These are phyloP conservation scores for Penicillium sp. DNA, from an alignment of 2,329 filamentous ascomycete genomes.

Conservation along the genomic window DNA sequence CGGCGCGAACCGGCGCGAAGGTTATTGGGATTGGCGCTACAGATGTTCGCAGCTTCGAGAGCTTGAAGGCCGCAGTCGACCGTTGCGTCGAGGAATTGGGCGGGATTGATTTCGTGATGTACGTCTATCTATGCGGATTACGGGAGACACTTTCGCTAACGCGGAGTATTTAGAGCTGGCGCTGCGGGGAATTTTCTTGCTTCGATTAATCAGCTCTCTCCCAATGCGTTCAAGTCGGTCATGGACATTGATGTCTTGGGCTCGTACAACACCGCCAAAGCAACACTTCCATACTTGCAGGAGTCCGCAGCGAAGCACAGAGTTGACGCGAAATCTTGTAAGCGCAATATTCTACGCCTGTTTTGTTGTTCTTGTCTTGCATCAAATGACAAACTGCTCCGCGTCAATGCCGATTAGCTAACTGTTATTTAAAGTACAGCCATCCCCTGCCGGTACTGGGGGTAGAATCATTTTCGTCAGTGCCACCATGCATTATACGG, in stretches of 20 bases:
- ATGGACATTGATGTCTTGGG: conserved; percentile 95
- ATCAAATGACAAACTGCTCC: too few species aligned
- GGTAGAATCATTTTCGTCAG: conserved; percentile 87
- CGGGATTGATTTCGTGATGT: conserved; percentile 89
- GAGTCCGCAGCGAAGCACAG: conserved; percentile 64
- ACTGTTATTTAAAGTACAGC: conserved; percentile 20
- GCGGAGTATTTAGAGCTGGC: conserved; percentile 63
- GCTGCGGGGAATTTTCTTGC: conserved; percentile 95
- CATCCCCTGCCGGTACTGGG: conserved; percentile 55
- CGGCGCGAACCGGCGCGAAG: conserved; percentile 70
- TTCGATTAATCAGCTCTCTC: conserved; percentile 72
- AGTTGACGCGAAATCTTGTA: conserved; percentile 54
- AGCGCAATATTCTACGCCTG: conserved; percentile 15
- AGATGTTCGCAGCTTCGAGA: conserved; percentile 69
- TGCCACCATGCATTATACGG: conserved; percentile 87
- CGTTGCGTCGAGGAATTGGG: conserved; percentile 79
- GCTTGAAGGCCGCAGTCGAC: conserved; percentile 69
- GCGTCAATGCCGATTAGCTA: neutral
- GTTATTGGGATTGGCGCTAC: conserved; percentile 78
- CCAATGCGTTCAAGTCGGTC: conserved; percentile 91
- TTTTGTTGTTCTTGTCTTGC: neutral
- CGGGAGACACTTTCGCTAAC: neutral
- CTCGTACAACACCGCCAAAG: conserved; percentile 92
- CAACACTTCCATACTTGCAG: conserved; percentile 76
- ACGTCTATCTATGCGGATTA: conserved; percentile 25